Evolutionary conservation across 2,329 filamentous ascomycete species (phyloP), one percentile per base, ranked within the genome.

Genomic region (Colletotrichum agaves): DNA sequence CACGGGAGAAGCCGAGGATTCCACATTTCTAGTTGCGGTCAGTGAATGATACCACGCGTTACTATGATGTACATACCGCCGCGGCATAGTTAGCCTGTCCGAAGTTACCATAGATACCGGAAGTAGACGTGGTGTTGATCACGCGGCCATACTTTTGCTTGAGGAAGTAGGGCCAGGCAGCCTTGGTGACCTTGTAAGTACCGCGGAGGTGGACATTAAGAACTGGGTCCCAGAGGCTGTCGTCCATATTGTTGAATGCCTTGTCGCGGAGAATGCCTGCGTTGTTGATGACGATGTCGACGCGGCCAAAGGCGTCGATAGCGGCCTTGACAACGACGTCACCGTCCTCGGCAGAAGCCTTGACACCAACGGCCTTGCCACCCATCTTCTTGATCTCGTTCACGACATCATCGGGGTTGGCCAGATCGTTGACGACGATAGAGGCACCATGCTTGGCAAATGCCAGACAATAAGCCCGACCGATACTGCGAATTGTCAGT

Each of bases 71-170:
- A 85, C 90, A 83, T 87, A 92, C 90, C 65, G 93, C 93, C 67
- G 95, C 93, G 70, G 96, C 88, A 80, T 99, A 99, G 87, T 99
- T 99, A 75, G 95, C 93, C 82, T 99, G 96, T 71, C 96, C 96
- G 78, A 99, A 99, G 87, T 98, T 99, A 74, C 96, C 96, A 79
- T 99, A 99, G 80, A 99, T 97, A 81, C 96, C 96, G 74, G 92
- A 97, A 55, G 96, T 98, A 39, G 93, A 97, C 44, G 96, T 96
- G 53, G 96, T 99, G 87, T 99, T 99, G 76, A 99, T 86, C 69
- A 99, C 90, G 75, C 96, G 93, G 73, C 96, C 96, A 76, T 98
- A 99, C 86, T 98, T 98, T 81, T 99, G 96, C 87, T 98, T 97
- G 59, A 98, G 86, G 86, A 99, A 93, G 81, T 97, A 92, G 57